Percentiles rank a stretch among this genome's conserved stretches.
These are phyloP conservation scores for Epichloe coenophiala DNA, from an alignment of 2,329 filamentous ascomycete genomes.

Conservation along the genomic window DNA sequence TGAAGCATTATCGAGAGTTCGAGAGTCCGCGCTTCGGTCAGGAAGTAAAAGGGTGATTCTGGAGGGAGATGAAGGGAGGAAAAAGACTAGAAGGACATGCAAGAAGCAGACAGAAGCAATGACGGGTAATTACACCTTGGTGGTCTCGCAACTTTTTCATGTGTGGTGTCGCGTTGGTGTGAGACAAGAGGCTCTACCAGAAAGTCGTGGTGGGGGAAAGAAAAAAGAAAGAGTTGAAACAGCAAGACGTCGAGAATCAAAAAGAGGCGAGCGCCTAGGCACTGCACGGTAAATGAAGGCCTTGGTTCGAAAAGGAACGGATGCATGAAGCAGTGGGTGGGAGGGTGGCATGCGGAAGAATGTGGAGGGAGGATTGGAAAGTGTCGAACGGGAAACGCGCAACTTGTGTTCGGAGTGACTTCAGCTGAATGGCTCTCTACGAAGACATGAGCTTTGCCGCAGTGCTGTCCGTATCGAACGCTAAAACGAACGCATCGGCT, in stretches of 20 bases:
- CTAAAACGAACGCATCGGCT: neutral
- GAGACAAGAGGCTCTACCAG: neutral
- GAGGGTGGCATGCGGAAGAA: neutral
- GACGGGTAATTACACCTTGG: neutral
- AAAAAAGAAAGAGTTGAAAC: neutral
- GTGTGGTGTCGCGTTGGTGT: neutral
- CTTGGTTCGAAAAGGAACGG: neutral
- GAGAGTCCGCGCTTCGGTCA: neutral
- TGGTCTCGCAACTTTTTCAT: neutral
- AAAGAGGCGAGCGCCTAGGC: neutral
- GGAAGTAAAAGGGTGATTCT: neutral
- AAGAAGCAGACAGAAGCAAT: neutral
- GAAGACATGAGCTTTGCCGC: no score
- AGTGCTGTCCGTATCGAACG: neutral
- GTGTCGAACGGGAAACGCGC: neutral
- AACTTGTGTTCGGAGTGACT: neutral
- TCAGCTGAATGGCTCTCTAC: neutral
- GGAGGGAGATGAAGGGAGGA: neutral
- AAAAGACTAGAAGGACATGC: neutral
- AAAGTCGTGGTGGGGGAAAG: neutral
- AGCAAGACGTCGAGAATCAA: neutral
- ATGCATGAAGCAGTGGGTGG: slow-evolving; percentile 1
- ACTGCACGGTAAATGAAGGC: neutral
- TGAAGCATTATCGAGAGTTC: slow-evolving; percentile 9
- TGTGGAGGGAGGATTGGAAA: neutral